Evolutionary conservation across 2,329 filamentous ascomycete genomes (phyloP).

Genomic region (Beauveria asiatica): DNA sequence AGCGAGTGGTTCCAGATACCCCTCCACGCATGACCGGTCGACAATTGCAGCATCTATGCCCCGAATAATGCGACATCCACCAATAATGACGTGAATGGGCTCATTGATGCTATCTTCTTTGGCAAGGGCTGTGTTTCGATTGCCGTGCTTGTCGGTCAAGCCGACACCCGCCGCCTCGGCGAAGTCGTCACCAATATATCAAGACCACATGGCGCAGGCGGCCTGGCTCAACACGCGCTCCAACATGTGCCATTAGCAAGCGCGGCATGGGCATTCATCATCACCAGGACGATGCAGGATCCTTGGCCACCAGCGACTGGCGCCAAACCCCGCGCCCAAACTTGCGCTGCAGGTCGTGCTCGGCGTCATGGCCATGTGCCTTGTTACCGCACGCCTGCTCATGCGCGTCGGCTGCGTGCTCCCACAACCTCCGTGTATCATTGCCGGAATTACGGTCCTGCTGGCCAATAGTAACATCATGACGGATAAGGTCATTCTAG

Average conservation of each 20-base stretch:
- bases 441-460: slow-evolving; percentile 20
- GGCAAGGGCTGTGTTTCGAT: slow-evolving; percentile 12
- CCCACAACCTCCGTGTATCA: slow-evolving; percentile 22
- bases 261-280: slow-evolving; percentile 9
- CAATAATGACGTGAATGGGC: slow-evolving; percentile 15
- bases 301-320: slow-evolving; percentile 13
- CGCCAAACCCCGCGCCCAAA: slow-evolving; percentile 21
- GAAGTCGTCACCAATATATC: slow-evolving; percentile 16
- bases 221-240: slow-evolving; percentile 19
- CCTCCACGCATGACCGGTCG: slow-evolving; percentile 16
- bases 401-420: slow-evolving; percentile 18
- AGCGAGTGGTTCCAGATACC: slow-evolving; percentile 15
- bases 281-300: slow-evolving; percentile 12
- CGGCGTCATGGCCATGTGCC: slow-evolving; percentile 21
- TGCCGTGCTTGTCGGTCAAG: slow-evolving; percentile 12
- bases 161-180: slow-evolving; percentile 13
- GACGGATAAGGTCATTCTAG: slow-evolving; percentile 14
- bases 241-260: slow-evolving; percentile 1
- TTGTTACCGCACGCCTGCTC: slow-evolving; percentile 16
- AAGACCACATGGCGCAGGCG: slow-evolving; percentile 20
- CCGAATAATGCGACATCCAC: slow-evolving; percentile 3
- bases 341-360: slow-evolving; percentile 20
- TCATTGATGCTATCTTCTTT: slow-evolving; percentile 15
- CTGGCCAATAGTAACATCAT: slow-evolving; percentile 21
- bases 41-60: slow-evolving; percentile 13